Percentiles rank a stretch among this genome's conserved stretches.
Conservation (phyloP, 768 basidiomycete species). For the Tubosaeta brunneosetosa region DNA sequence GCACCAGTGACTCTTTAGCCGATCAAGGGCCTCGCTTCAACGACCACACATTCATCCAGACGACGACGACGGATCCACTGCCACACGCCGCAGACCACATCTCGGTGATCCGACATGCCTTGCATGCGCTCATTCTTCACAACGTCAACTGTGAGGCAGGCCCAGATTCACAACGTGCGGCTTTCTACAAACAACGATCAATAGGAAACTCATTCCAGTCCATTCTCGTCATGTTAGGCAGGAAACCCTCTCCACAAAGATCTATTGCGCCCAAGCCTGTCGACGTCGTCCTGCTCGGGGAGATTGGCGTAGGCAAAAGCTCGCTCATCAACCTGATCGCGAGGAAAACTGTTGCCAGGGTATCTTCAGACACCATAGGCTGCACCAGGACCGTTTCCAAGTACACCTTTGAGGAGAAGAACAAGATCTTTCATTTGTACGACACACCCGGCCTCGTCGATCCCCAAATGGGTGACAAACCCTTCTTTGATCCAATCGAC, state of each 20-base stretch:
- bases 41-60: constrained; percentile 14
- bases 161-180: neutral
- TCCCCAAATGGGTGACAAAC: constrained; percentile 15
- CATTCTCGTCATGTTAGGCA: constrained; percentile 1
- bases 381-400: constrained; percentile 28
- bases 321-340: constrained; percentile 39
- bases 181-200: constrained; percentile 7
- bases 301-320: constrained; percentile 36
- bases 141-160: constrained; percentile 2
- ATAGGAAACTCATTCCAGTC: constrained; percentile 13
- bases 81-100: constrained; percentile 2
- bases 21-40: constrained; percentile 12
- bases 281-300: constrained; percentile 36
- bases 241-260: constrained; percentile 4
- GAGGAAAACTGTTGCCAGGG: constrained; percentile 20
- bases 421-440: constrained; percentile 22
- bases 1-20: constrained; percentile 1
- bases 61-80: neutral
- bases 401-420: constrained; percentile 24
- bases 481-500: constrained; percentile 22
- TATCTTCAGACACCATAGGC: constrained; percentile 29
- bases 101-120: constrained; percentile 7
- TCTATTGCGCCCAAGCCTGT: constrained; percentile 2
- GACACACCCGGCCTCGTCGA: constrained; percentile 34
- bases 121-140: constrained; percentile 14